A percentile compares a stretch with the other conserved stretches of the same genome.
Conservation (phyloP, 1,284 basidiomycete genomes). For the Heliocybe sulcata region DNA sequence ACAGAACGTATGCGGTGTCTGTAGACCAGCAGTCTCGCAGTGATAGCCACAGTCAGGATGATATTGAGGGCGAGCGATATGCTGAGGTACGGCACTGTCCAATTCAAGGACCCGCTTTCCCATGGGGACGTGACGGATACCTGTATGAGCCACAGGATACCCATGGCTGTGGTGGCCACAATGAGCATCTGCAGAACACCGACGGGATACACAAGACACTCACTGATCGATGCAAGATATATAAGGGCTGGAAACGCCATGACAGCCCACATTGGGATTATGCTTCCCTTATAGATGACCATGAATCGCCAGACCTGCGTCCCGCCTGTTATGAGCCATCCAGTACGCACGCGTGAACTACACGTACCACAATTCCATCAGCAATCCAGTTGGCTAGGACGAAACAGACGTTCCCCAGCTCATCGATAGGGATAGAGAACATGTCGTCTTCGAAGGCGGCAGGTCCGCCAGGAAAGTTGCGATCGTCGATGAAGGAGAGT, state of each 20-base stretch:
- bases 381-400: slow-evolving; percentile 20
- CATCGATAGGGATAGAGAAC: slow-evolving; percentile 18
- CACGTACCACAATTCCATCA: slow-evolving; percentile 22
- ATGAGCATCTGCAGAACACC: neutral
- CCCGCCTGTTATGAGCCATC: neutral
- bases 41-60: too few relatives aligned
- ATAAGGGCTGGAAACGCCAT: slow-evolving; percentile 6
- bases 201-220: neutral
- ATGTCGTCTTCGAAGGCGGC: slow-evolving; percentile 10
- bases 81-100: too few relatives aligned
- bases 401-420: slow-evolving; percentile 18
- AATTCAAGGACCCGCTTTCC: too few relatives aligned
- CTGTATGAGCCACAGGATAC: slow-evolving; percentile 9
- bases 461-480: slow-evolving; percentile 25
- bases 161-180: slow-evolving; percentile 7
- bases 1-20: too few relatives aligned
- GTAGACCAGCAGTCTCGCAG: too few relatives aligned
- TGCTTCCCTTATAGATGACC: slow-evolving; percentile 13
- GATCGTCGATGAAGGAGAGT: slow-evolving; percentile 23
- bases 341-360: neutral
- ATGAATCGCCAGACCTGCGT: slow-evolving; percentile 21
- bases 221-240: neutral
- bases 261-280: slow-evolving; percentile 4
- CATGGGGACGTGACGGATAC: too few relatives aligned
- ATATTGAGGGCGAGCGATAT: too few relatives aligned